Base-by-base conservation (phyloP, 2,329 filamentous ascomycete species). In the Alternaria sp. region DNA sequence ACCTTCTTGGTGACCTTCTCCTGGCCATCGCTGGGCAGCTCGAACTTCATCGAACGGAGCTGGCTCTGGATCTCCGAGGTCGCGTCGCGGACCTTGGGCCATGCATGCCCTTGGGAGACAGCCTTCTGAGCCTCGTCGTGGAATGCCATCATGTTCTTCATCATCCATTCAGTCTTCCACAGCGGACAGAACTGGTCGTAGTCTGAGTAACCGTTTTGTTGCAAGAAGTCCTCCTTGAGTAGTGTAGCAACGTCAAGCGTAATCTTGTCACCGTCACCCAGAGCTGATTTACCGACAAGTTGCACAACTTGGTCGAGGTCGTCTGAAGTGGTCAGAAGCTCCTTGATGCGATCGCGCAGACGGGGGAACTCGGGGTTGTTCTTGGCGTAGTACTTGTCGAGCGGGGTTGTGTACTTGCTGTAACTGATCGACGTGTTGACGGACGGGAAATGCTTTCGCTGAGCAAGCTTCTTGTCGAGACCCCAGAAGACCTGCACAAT, bases 81-180 rank as follows among this genome's bases (percentile, higher is more conserved):
- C 34, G 92, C 89, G 74, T 99, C 95, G 70, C 94, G 89, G 57
- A 99, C 91, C 87, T 97, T 97, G 77, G 85, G 84, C 95, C 95
- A 99, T 81, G 84, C 90, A 81, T 94, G 91, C 63, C 95, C 95
- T 80, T 97, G 93, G 6, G 91, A 86, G 76, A 99, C 87, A 7
- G 93, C 93, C 87, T 97, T 98, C 80, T 98, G 94, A 25, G 93
- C 90, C 85, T 99, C 95, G 75, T 99, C 96, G 79, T 97, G 93
- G 87, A 94, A 99, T 60, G 90, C 92, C 85, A 99, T 92, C 89
- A 99, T 98, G 67, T 93, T 91, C 87, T 97, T 97, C 95, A 99
- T 99, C 95, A 99, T 98, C 90, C 95, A 99, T 80, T 97, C 92
- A 0, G 95, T 99, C 90, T 99, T 99, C 95, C 95, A 99, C 76